phyloP scores from a whole-genome alignment of 2,329 filamentous ascomycete species.

The Geosmithia flava region DNA sequence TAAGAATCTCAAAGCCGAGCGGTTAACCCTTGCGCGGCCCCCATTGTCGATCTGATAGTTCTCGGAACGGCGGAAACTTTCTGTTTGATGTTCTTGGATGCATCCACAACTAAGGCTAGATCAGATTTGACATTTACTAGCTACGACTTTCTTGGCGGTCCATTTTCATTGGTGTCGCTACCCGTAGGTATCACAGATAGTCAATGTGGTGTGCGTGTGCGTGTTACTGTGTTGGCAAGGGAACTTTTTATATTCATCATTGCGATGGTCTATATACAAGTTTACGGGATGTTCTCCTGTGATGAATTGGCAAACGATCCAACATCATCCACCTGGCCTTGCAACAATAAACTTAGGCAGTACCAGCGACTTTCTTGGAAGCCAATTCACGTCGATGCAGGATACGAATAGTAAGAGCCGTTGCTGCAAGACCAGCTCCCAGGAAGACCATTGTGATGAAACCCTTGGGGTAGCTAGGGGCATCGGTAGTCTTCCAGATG shows the following conservation, averaged over 20 bases:
- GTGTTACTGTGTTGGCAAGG: too few species aligned
- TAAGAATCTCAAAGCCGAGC: too few species aligned
- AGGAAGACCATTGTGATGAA: conserved; percentile 42
- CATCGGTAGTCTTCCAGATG: conserved; percentile 53
- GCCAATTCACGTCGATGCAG: conserved; percentile 29
- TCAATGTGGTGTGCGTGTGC: too few species aligned
- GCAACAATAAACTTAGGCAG: neutral
- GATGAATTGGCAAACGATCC: neutral
- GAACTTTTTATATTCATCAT: too few species aligned
- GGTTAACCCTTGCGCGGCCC: too few species aligned
- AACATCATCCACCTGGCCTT: neutral
- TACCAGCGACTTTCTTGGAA: neutral
- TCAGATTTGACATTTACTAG: too few species aligned
- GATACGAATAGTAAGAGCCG: conserved; percentile 31
- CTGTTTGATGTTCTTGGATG: neutral
- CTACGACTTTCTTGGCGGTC: too few species aligned
- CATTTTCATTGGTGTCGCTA: too few species aligned
- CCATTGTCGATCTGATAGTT: too few species aligned
- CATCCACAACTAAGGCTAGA: neutral
- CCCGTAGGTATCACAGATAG: too few species aligned
- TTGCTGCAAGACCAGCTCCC: conserved; percentile 33
- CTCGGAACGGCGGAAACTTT: too few species aligned
- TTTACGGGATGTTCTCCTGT: neutral
- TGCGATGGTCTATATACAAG: neutral
- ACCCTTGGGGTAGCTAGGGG: conserved; percentile 47